Base-by-base conservation (phyloP, 139 green algal genomes). In the Picochlorum sp. region DNA sequence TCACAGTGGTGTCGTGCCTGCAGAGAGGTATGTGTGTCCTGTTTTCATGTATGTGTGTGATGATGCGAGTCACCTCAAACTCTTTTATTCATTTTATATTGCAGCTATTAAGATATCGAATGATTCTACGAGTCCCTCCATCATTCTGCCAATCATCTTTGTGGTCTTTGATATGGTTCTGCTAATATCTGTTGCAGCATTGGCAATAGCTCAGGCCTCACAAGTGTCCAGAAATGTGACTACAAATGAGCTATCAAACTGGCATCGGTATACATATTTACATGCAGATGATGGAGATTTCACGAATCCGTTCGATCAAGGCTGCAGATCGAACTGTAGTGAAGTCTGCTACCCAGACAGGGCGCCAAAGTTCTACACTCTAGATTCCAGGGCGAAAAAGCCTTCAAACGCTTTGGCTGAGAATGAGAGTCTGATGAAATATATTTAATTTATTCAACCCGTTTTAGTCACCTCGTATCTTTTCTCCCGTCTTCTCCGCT, bases 231-330 rank as follows among this genome's bases (percentile, higher is more conserved):
- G 79, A 41, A 98, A 98, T 73, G 72, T 97, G 16, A 98, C 92
- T 5, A 98, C 92, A 31, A 98, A 98, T 65, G 92, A 98, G 72
- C 73, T 97, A 31, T 83, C 88, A 11, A 98, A 98, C 79, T 92
- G 85, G 84, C 84, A 95, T 70, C 64, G 88, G 13, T 94, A 94
- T 78, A 78, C 74, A 49, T 97, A 96, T 69, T 77, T 96, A 31
- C 78, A 85, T 55, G 78, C 69, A 30, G 8, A 45, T 10, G 62
- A 83, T 21, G 86, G 85, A 49, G 45, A 71, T n/a, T 97, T 95
- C 67, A 57, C 60, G 45, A 96, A 96, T 69, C 92, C 92, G 9
- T 95, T 94, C 65, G 88, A 94, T 80, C 72, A 66, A 1, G 91
- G 91, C 21, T 85, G 73, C 62, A 63, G 51, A 20, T 15, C 45